phyloP scores from a whole-genome alignment of 1,139 yeast genomes.

The Suhomyces chickasaworum region DNA sequence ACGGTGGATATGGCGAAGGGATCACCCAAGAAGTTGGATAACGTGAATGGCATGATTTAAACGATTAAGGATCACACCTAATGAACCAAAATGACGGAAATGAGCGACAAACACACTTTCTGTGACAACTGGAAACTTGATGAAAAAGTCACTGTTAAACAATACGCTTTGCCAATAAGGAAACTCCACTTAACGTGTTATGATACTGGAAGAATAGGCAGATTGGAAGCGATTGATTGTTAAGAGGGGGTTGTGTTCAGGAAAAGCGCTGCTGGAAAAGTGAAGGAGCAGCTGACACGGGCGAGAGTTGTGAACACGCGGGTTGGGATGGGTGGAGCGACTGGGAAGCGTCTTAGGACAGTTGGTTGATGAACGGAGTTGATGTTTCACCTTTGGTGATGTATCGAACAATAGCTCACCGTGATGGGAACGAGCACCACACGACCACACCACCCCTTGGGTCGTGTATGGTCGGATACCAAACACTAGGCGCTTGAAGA shows the following conservation, averaged over 20 bases:
- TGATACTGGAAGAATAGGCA: not conserved
- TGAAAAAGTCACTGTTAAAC: not conserved
- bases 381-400: conserved; percentile 5
- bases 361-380: not conserved
- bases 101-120: not conserved
- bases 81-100: not conserved
- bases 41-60: conserved; percentile 40
- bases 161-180: not conserved
- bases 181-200: not conserved
- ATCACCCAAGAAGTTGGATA: conserved; percentile 61
- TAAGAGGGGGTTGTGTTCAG: not conserved
- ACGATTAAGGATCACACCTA: not conserved
- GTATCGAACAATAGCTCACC: not conserved
- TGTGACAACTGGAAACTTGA: not conserved
- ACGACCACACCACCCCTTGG: conserved; percentile 3
- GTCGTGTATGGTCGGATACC: not conserved
- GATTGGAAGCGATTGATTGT: not conserved
- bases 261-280: not conserved
- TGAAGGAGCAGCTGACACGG: not conserved
- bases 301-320: not conserved
- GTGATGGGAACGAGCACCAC: conserved; percentile 2
- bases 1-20: conserved; percentile 73
- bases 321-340: not conserved
- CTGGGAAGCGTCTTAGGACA: not conserved
- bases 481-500: not conserved